phyloP scores from a whole-genome alignment of 805 yeast genomes.

The Metschnikowia colocasiae region DNA sequence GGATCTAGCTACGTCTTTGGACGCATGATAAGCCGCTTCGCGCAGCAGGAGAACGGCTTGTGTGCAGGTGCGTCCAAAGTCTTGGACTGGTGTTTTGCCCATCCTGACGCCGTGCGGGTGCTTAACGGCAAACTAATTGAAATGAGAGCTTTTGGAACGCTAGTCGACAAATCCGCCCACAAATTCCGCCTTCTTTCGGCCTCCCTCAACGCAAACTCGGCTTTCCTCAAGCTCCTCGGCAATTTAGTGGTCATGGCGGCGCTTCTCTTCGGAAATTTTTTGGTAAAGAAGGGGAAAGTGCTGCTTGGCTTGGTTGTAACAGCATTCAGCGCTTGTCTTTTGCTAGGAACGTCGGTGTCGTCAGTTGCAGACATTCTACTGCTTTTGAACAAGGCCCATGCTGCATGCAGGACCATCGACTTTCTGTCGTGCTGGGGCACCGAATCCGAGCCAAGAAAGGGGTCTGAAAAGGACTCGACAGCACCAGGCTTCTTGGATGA shows the following conservation, averaged over 20 bases:
- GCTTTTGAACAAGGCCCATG: slow-evolving; percentile 65
- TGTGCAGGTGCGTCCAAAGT: slow-evolving; percentile 56
- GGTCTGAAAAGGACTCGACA: not conserved
- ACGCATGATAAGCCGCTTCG: slow-evolving; percentile 44
- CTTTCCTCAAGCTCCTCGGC: slow-evolving; percentile 52
- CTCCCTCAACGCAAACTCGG: slow-evolving; percentile 52
- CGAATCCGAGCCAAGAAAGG: not conserved
- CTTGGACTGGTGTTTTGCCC: slow-evolving; percentile 65
- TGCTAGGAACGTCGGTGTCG: slow-evolving; percentile 61
- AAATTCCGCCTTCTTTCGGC: slow-evolving; percentile 44
- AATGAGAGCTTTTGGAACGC: slow-evolving; percentile 34
- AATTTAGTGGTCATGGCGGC: slow-evolving; percentile 84
- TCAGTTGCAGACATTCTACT: slow-evolving; percentile 55
- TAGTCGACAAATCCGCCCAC: slow-evolving; percentile 34
- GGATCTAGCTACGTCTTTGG: slow-evolving; percentile 49
- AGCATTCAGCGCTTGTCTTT: slow-evolving; percentile 76
- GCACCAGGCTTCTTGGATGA: not conserved
- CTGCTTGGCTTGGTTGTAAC: slow-evolving; percentile 67
- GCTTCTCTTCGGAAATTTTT: slow-evolving; percentile 81
- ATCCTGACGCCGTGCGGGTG: slow-evolving; percentile 58
- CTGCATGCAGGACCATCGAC: slow-evolving; percentile 55
- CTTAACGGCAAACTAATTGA: slow-evolving; percentile 59
- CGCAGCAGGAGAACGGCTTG: slow-evolving; percentile 53
- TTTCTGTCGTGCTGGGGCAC: slow-evolving; percentile 21
- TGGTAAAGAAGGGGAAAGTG: slow-evolving; percentile 51